Base-by-base conservation (phyloP, 768 basidiomycete genomes). In the Gelatoporia subvermispora region DNA sequence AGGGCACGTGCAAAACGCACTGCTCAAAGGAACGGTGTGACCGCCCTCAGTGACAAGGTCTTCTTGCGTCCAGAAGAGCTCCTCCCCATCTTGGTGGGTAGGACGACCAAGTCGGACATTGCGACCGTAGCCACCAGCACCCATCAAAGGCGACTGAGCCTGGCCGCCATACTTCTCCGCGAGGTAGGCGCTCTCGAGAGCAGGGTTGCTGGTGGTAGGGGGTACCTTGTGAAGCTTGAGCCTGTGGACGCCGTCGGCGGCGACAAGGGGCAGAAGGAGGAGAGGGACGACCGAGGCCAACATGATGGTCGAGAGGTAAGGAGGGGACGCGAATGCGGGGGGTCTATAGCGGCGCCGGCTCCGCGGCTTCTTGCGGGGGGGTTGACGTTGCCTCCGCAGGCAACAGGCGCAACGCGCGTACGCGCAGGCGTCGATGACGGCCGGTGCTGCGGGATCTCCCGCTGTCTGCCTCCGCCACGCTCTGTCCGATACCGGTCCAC, bases 131-230 rank as follows among this genome's bases (percentile, higher is more conserved):
- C 87, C 87, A 54, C 87, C 86, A 35, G 82, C 73, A 40, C 89
- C 90, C 57, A 86, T 72, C 47, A 93, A 70, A 45, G 88, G 87
- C 43, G 77, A 57, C 55, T 79, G 72, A 53, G 67, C 68, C 60
- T 77, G 74, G 45, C 72, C 78, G 45, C 89, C 83, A 76, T 98
- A 96, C 76, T 99, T 98, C 76, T 92, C 80, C n/a, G 86, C 84
- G 49, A 98, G 85, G 65, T 89, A 92, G 18, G 85, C 87, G 39
- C 80, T 79, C 70, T 91, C 85, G 41, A 90, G 72, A 21, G 75
- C 64, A 18, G 86, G 81, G 50, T 84, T 83, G 61, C 72, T 76
- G 13, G 71, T 66, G n/a, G 72, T 72, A 36, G 76, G 72, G 16
- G 85, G 77, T 1, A 95, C 63, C 72, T 96, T 96, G 69, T 92